Evolutionary conservation across 345 rosid species (phyloP), one percentile per base, ranked within the genome.

Genomic region (Sapria himalayana): DNA sequence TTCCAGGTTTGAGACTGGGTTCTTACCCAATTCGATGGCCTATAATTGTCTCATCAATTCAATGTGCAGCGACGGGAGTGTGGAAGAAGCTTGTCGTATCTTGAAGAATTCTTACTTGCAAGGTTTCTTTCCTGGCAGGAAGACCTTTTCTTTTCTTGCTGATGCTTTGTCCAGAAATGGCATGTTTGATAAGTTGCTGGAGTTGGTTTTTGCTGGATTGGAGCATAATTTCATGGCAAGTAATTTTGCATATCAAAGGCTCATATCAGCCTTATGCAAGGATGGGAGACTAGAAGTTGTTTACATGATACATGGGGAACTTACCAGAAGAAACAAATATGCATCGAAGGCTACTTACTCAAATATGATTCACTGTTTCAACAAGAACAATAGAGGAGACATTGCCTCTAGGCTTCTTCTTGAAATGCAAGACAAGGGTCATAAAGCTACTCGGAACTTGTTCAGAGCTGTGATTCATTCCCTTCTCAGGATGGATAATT

Each of bases 391-490:
- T 48, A 72, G 64, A 61, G 72, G 61, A 37, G 80, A 78, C 59
- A 43, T 69, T 50, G 81, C 82, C 25, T 70, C 72, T 22, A 57
- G 54, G 48, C 82, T 89, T 52, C 67, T 89, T 22, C 38, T 68
- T 37, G 73, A 71, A 46, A 82, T 82, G 94, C 93, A 74, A 49
- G 68, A 71, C 22, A 76, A 63, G 47, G 91, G 82, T 41, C 61
- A 70, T 49, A 40, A 10, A 10, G 69, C 80, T 19, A 41, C 19
- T 39, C 41, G 45, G 29, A 23, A 7, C 22, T 31, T 68, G 47
- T 65, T 51, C 46, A 74, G 78, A 54, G 37, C 57, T 25, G 93
- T 89, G 33, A 67, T 78, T 33, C 31, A 48, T 22, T 46, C 64
- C 57, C 53, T 89, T 4, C 69, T 65, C 32, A 8, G 33, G 5